A percentile compares a stretch with the other conserved stretches of the same genome.
Evolutionary conservation across 2,329 filamentous ascomycete species (phyloP).

Genomic region (Aspergillus sp.): DNA sequence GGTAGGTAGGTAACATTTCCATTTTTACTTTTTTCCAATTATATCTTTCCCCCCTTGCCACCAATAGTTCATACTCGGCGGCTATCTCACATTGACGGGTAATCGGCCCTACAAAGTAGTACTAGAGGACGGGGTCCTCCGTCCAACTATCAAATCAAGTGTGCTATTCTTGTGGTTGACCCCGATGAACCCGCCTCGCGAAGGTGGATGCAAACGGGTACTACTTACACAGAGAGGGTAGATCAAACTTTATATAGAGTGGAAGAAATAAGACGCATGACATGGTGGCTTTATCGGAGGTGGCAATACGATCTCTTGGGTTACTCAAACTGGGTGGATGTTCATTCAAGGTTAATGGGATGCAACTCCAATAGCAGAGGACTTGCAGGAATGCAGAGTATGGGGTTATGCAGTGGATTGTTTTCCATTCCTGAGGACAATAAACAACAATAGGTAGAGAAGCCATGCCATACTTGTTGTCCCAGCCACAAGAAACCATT

Average conservation of each 20-base stretch:
- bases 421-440: background rate
- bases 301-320: background rate
- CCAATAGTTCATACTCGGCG: background rate
- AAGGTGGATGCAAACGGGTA: background rate
- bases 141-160: too few relatives aligned
- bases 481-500: background rate
- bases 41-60: conserved; percentile 1
- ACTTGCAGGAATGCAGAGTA: background rate
- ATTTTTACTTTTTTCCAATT: conserved; percentile 6
- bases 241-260: background rate
- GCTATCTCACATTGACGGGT: background rate
- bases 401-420: background rate
- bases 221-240: background rate
- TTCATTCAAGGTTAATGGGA: background rate
- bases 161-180: too few relatives aligned
- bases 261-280: background rate
- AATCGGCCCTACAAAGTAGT: background rate
- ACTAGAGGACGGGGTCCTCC: background rate
- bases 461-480: background rate
- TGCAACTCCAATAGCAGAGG: background rate
- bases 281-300: background rate
- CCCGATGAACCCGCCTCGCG: background rate
- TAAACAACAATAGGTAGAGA: background rate
- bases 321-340: background rate
- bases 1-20: background rate